These are phyloP conservation scores for Suillus bovinus DNA, from an alignment of 768 basidiomycete genomes.

Conservation along the genomic window DNA sequence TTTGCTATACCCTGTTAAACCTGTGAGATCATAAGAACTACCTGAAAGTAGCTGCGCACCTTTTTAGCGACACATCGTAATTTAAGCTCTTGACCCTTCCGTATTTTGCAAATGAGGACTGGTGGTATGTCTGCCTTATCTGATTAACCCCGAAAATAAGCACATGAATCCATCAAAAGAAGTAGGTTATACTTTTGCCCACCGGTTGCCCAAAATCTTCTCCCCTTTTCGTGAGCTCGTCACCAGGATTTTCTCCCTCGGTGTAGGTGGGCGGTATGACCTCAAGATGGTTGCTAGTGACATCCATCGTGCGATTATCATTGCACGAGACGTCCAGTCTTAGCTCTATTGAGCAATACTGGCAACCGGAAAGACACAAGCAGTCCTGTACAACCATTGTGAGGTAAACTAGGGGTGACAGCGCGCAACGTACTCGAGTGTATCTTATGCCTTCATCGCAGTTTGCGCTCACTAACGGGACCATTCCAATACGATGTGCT, in stretches of 20 bases:
- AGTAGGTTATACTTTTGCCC: constrained; percentile 64
- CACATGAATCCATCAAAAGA: neutral
- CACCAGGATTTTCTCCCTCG: constrained; percentile 50
- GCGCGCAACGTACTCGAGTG: constrained; percentile 54
- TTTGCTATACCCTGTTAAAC: constrained; percentile 87
- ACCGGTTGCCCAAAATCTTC: constrained; percentile 81
- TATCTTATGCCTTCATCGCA: constrained; percentile 88
- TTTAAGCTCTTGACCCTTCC: constrained; percentile 90
- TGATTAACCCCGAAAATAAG: constrained; percentile 28
- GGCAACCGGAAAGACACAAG: constrained; percentile 81
- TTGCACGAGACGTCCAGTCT: constrained; percentile 74
- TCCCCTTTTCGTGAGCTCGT: constrained; percentile 73
- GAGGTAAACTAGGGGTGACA: constrained; percentile 1
- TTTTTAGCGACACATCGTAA: constrained; percentile 90
- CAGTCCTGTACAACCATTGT: constrained; percentile 67
- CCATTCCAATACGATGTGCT: constrained; percentile 92
- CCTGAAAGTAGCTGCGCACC: constrained; percentile 43
- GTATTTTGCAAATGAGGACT: constrained; percentile 87
- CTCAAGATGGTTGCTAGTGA: constrained; percentile 86
- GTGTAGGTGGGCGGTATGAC: constrained; percentile 44
- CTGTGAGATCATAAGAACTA: constrained; percentile 2
- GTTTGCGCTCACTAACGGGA: constrained; percentile 84
- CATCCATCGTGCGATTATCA: constrained; percentile 72
- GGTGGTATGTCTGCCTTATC: constrained; percentile 64
- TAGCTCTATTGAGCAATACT: constrained; percentile 84